Evolutionary conservation across 495 filamentous ascomycete genomes (phyloP).

Genomic region (Amniculicola lignicola): DNA sequence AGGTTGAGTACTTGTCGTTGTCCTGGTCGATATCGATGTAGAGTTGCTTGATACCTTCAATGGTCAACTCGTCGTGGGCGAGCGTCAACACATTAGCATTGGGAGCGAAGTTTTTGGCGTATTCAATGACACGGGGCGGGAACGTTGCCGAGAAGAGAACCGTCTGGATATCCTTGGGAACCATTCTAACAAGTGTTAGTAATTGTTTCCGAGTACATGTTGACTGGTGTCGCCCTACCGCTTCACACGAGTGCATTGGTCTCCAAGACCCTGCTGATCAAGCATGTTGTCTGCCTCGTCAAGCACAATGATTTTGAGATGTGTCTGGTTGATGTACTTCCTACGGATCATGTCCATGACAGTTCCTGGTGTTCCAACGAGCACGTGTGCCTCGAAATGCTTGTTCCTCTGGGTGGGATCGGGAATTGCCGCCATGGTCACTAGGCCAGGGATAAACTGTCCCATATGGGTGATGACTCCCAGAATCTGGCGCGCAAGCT

Average conservation of each 20-base stretch:
- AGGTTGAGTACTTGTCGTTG: slow-evolving; percentile 76
- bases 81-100: slow-evolving; percentile 84
- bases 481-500: slow-evolving; percentile 91
- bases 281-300: slow-evolving; percentile 97
- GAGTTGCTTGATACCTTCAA: slow-evolving; percentile 94
- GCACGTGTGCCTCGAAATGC: slow-evolving; percentile 65
- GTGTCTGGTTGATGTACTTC: slow-evolving; percentile 59
- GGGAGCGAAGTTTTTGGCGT: slow-evolving; percentile 75
- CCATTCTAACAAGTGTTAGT: slow-evolving; percentile 50
- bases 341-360: slow-evolving; percentile 79
- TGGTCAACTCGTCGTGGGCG: slow-evolving; percentile 84
- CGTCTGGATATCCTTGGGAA: slow-evolving; percentile 71
- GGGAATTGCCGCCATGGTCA: slow-evolving; percentile 76
- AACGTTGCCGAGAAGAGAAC: slow-evolving; percentile 98
- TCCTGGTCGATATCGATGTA: slow-evolving; percentile 86
- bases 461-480: slow-evolving; percentile 78
- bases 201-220: neutral
- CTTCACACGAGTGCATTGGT: slow-evolving; percentile 90
- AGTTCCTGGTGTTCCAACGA: slow-evolving; percentile 93
- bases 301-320: slow-evolving; percentile 75
- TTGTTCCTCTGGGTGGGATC: slow-evolving; percentile 60
- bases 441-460: slow-evolving; percentile 68
- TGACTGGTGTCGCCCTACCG: slow-evolving; percentile 45
- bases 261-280: slow-evolving; percentile 88
- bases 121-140: slow-evolving; percentile 75